phyloP scores from a whole-genome alignment of 805 yeast genomes.

The Sugiyamaella americana region DNA sequence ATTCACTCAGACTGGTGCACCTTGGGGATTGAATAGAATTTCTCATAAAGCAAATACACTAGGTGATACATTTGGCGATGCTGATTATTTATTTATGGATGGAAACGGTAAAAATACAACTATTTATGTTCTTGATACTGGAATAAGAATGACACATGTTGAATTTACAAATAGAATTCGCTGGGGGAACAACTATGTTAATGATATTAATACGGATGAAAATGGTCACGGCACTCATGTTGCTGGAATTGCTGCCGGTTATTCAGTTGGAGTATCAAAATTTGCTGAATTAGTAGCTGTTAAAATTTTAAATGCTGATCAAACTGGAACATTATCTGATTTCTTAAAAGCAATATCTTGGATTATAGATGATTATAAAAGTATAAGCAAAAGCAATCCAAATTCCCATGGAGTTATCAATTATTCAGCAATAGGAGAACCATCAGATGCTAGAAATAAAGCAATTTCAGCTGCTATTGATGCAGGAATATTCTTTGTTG shows the following conservation, averaged over 20 bases:
- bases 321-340: conserved; percentile 52
- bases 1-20: conserved; percentile 68
- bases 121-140: conserved; percentile 85
- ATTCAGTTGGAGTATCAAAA: conserved; percentile 68
- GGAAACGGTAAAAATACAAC: conserved; percentile 81
- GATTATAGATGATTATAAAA: conserved; percentile 65
- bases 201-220: conserved; percentile 70
- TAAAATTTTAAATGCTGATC: conserved; percentile 52
- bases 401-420: conserved; percentile 42
- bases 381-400: not conserved
- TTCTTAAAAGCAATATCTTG: conserved; percentile 56
- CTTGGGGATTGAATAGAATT: conserved; percentile 91
- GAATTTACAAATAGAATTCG: conserved; percentile 80
- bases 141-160: conserved; percentile 65
- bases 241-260: conserved; percentile 93
- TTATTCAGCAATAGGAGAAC: conserved; percentile 94
- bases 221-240: conserved; percentile 96
- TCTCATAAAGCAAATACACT: conserved; percentile 67
- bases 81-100: conserved; percentile 65
- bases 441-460: conserved; percentile 75
- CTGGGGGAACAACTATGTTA: conserved; percentile 81
- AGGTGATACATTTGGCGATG: conserved; percentile 55
- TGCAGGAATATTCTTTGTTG: conserved; percentile 87
- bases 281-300: conserved; percentile 52
- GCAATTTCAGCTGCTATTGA: conserved; percentile 87